These are phyloP conservation scores for Dactylorhiza incarnata DNA, from an alignment of 106 monocot genomes.

Conservation along the genomic window DNA sequence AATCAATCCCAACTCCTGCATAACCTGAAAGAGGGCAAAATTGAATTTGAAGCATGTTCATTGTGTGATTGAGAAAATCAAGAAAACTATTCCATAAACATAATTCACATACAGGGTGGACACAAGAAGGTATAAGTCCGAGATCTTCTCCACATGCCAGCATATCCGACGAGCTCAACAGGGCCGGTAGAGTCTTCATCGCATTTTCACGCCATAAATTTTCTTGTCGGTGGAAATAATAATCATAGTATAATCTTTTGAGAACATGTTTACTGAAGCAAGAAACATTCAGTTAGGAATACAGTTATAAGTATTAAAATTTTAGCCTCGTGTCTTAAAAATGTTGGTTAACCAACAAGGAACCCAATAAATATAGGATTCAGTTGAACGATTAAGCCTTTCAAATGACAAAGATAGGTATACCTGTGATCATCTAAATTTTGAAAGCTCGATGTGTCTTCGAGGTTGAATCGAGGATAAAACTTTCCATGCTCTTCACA, in stretches of 20 bases:
- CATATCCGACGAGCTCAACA: constrained; percentile 92
- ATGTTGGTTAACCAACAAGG: neutral
- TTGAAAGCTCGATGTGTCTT: constrained; percentile 77
- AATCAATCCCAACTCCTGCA: constrained; percentile 89
- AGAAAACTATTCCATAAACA: neutral
- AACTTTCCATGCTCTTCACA: constrained; percentile 70
- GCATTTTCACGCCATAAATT: constrained; percentile 89
- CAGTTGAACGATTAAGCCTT: neutral
- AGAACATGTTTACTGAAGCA: constrained; percentile 74
- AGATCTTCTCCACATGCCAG: constrained; percentile 96
- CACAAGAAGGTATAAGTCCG: constrained; percentile 80
- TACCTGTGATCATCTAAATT: constrained; percentile 89
- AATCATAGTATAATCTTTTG: constrained; percentile 81
- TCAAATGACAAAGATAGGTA: neutral
- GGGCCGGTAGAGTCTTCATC: constrained; percentile 78
- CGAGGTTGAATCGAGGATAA: constrained; percentile 90
- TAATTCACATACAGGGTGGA: constrained; percentile 58
- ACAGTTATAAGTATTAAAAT: neutral
- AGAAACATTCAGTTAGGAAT: constrained; percentile 5
- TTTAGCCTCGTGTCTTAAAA: neutral
- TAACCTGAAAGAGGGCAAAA: constrained; percentile 39
- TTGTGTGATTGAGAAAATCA: neutral
- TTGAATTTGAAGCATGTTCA: neutral
- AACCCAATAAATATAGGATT: neutral
- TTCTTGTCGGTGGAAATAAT: constrained; percentile 94